Evolutionary conservation across 352 stramenopile genomes (phyloP), one percentile per base, ranked within the genome.

Genomic region (Phytophthora palmivora): DNA sequence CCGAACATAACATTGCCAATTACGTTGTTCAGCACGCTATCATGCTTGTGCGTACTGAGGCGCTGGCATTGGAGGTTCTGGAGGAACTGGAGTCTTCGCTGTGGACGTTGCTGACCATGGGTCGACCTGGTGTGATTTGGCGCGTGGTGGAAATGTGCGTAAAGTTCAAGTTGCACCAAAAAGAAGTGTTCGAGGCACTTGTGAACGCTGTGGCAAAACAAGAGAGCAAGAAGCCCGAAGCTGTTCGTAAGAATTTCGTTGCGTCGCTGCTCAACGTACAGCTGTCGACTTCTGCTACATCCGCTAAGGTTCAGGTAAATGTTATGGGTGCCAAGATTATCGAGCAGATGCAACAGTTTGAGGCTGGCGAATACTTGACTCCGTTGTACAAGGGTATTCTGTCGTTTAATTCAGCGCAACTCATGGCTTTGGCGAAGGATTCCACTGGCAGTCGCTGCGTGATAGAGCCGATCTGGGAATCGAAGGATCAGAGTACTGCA

Each of bases 21-120:
- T 94, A 91, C 47, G 86, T 94, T n/a, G 76, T 94, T 6, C 86
- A 94, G 61, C 69, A 92, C 41, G 79, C 67, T 9, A 79, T 94
- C 26, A 70, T 85, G 50, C 74, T 76, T n/a, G 73, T 89, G 18
- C 52, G 64, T 46, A 77, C 66, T 2, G 33, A 70, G 9, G 72
- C 72, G 1, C 42, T 91, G 12, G 86, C 86, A 4, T 15, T 55
- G 9, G 64, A 87, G 22, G 78, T 92, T 28, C 54, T 92, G 9
- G 52, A 72, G 11, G 86, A 94, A 59, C 58, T 94, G 37, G 63
- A 83, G 45, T 44, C 67, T 10, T 75, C 81, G 10, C 47, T 90
- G 38, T 92, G 84, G 84, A 92, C 76, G 21, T 63, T 94, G 47
- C 62, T 94, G 53, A 84, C 70, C n/a, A 83, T 82, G 76, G 81